These are phyloP conservation scores for Colletotrichum lindemuthianum DNA, from an alignment of 2,329 filamentous ascomycete species.

Conservation along the genomic window DNA sequence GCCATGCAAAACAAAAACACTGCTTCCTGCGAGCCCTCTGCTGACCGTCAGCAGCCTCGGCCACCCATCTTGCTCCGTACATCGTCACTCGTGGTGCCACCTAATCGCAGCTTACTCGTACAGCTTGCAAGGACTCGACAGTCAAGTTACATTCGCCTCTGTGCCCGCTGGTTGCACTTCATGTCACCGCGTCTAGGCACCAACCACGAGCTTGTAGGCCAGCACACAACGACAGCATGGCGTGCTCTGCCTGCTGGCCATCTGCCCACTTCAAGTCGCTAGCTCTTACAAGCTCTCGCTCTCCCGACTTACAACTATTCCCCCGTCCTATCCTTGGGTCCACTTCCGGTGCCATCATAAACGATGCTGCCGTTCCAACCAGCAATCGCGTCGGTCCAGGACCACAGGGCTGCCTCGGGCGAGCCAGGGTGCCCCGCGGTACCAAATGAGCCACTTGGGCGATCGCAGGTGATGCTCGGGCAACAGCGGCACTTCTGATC, in stretches of 20 bases:
- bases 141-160: constrained; percentile 2
- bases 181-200: background rate
- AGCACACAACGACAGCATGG: constrained; percentile 10
- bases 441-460: constrained; percentile 8
- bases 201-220: constrained; percentile 1
- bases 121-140: constrained; percentile 9
- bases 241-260: background rate
- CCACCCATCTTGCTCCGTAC: background rate
- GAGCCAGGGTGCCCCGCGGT: constrained; percentile 21
- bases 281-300: background rate
- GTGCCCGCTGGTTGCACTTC: background rate
- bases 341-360: constrained; percentile 12
- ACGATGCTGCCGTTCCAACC: constrained; percentile 14
- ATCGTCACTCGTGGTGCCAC: constrained; percentile 15
- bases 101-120: constrained; percentile 15
- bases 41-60: constrained; percentile 14
- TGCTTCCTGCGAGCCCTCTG: background rate
- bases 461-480: constrained; percentile 10
- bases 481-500: constrained; percentile 22
- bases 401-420: background rate
- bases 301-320: constrained; percentile 1
- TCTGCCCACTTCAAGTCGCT: constrained; percentile 5
- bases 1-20: background rate
- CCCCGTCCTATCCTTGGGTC: constrained; percentile 1
- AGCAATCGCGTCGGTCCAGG: constrained; percentile 7